Conservation (phyloP, 805 yeast species). For the Grigorovia transvaalensis region DNA sequence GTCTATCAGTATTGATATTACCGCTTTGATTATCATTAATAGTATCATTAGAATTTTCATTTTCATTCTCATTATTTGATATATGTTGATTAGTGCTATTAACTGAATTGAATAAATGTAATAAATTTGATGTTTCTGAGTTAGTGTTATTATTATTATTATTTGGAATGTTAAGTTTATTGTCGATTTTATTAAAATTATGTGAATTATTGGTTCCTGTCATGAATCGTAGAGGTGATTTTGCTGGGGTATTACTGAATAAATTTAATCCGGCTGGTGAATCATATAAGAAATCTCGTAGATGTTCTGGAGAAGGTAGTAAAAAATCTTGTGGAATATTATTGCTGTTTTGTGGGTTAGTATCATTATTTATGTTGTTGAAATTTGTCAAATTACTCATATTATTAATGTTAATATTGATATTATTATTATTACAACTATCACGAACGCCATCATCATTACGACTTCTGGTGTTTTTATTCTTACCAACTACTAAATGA, state of each 20-base stretch:
- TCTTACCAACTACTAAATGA: background rate
- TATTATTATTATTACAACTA: background rate
- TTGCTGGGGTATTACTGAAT: constrained; percentile 28
- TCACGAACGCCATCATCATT: background rate
- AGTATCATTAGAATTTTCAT: background rate
- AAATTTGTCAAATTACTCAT: too few species aligned
- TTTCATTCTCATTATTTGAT: constrained; percentile 1
- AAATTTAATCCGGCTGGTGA: constrained; percentile 26
- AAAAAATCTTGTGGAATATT: constrained; percentile 23
- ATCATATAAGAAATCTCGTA: constrained; percentile 26
- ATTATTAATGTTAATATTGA: background rate
- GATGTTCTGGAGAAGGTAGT: constrained; percentile 27
- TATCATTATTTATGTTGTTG: background rate
- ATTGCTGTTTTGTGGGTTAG: constrained; percentile 2
- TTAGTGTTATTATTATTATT: constrained; percentile 4
- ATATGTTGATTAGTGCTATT: background rate
- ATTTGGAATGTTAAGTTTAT: background rate
- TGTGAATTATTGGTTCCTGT: constrained; percentile 9
- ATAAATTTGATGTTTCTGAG: constrained; percentile 6
- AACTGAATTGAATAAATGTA: constrained; percentile 7
- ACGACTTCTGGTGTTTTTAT: background rate
- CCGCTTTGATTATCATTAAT: background rate
- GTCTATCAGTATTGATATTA: background rate
- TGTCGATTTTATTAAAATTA: constrained; percentile 1
- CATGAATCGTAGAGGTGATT: constrained; percentile 26